Conservation (phyloP, 2,329 filamentous ascomycete species). For the Stemphylium beticola region DNA sequence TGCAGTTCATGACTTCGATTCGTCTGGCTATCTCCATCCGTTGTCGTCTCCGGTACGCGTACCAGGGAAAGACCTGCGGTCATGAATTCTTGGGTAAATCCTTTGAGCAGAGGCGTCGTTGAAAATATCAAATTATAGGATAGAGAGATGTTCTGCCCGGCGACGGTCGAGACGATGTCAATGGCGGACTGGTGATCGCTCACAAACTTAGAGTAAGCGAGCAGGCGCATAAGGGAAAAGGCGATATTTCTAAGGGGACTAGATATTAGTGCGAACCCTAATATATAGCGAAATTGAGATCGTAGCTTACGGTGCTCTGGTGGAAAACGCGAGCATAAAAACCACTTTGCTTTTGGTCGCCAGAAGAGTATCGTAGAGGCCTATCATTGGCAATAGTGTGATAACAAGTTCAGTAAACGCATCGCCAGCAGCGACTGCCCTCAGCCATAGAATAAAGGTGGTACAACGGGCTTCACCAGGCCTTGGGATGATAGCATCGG, state of each 20-base stretch:
- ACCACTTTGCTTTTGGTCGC: background rate
- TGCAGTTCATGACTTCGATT: background rate
- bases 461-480: background rate
- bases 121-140: conserved; percentile 12
- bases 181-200: background rate
- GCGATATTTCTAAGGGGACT: conserved; percentile 1
- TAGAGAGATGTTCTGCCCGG: conserved; percentile 9
- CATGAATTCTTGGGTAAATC: conserved; percentile 5
- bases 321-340: conserved; percentile 11
- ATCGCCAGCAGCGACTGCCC: conserved; percentile 1
- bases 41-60: background rate
- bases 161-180: conserved; percentile 4
- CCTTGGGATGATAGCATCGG: conserved; percentile 1
- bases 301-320: conserved; percentile 7
- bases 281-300: background rate
- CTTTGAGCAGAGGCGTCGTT: conserved; percentile 8
- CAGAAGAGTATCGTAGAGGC: conserved; percentile 5
- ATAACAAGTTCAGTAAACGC: conserved; percentile 3
- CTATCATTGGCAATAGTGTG: conserved; percentile 4
- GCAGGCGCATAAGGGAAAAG: conserved; percentile 4
- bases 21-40: background rate
- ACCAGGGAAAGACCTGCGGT: conserved; percentile 6
- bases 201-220: conserved; percentile 2
- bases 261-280: background rate
- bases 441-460: conserved; percentile 7